Evolutionary conservation across 2,329 filamentous ascomycete species (phyloP).

Genomic region (Alternaria postmessia): DNA sequence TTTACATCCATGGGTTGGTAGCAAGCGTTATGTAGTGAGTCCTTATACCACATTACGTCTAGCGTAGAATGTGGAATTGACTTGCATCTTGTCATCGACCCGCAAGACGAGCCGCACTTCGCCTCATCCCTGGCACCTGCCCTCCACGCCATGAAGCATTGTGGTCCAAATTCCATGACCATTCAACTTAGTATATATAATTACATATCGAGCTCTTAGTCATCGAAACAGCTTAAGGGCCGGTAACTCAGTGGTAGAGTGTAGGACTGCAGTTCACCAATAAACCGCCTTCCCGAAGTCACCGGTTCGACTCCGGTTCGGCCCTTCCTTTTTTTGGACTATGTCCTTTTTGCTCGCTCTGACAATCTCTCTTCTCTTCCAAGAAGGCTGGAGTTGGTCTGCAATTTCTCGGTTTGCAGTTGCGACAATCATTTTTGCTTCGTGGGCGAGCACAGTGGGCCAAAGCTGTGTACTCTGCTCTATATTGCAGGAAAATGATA

Average conservation of each 20-base stretch:
- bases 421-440: no score
- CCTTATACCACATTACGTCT: no score
- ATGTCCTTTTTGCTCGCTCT: no score
- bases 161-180: fast-evolving
- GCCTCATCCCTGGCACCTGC: not conserved
- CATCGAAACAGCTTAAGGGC: conserved; percentile 6
- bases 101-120: not conserved
- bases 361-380: no score
- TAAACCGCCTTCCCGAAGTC: conserved; percentile 4
- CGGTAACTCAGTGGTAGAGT: conserved; percentile 14
- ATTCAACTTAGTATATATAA: fast-evolving
- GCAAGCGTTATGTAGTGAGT: no score
- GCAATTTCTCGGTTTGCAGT: no score
- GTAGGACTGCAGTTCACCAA: conserved; percentile 6
- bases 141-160: not conserved
- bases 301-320: conserved; percentile 12
- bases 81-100: not conserved
- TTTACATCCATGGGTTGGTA: no score
- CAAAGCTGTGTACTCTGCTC: no score
- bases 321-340: not conserved
- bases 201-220: fast-evolving
- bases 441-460: no score
- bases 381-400: no score
- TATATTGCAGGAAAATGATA: no score
- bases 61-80: not conserved